phyloP scores from a whole-genome alignment of 2,329 filamentous ascomycete species.

The Calonectria ilicicola region DNA sequence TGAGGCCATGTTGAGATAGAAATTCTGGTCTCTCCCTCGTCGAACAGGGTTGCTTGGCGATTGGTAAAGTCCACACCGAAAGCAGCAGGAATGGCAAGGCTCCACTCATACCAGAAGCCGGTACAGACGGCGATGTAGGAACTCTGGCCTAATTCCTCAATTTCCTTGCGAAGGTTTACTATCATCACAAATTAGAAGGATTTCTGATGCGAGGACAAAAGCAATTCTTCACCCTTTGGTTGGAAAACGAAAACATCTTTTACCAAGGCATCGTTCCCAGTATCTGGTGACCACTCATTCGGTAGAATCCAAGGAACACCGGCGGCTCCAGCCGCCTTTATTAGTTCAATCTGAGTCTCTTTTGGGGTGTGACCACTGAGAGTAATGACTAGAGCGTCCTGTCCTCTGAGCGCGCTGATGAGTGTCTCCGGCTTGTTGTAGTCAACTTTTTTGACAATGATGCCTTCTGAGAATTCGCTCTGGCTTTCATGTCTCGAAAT shows the following conservation, averaged over 20 bases:
- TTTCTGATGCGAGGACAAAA: not conserved
- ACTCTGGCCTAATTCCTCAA: conserved; percentile 52
- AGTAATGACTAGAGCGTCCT: conserved; percentile 69
- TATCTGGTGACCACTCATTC: conserved; percentile 44
- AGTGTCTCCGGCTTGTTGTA: conserved; percentile 58
- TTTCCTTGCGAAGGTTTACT: conserved; percentile 44
- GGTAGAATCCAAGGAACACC: conserved; percentile 67
- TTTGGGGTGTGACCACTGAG: conserved; percentile 55
- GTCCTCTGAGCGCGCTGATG: conserved; percentile 61
- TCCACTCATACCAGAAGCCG: conserved; percentile 68
- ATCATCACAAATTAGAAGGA: not conserved
- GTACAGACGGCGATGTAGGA: conserved; percentile 64
- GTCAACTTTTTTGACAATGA: conserved; percentile 55
- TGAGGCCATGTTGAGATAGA: conserved; percentile 71
- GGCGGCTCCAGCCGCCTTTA: conserved; percentile 66
- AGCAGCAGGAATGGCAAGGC: conserved; percentile 51
- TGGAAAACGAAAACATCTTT: conserved; percentile 36
- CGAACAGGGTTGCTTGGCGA: conserved; percentile 58
- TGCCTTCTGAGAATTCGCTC: conserved; percentile 56
- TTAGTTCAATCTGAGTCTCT: conserved; percentile 60
- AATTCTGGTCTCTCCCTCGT: conserved; percentile 68
- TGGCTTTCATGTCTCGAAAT: conserved; percentile 58
- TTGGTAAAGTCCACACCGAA: conserved; percentile 64
- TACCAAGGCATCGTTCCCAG: conserved; percentile 51
- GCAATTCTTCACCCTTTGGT: not conserved